phyloP scores from a whole-genome alignment of 805 yeast genomes.

The Candida xiaguanensis region DNA sequence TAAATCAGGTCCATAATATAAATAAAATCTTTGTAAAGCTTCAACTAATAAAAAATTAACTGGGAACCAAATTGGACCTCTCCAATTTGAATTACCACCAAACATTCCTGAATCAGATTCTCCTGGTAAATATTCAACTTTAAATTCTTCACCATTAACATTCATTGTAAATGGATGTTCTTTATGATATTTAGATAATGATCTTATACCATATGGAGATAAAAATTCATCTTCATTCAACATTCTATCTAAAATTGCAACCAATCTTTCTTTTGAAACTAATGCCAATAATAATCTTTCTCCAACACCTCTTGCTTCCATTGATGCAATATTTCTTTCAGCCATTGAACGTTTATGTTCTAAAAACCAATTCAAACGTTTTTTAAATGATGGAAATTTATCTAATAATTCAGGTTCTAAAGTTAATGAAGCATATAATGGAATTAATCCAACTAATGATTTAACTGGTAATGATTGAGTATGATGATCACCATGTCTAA shows the following conservation, averaged over 20 bases:
- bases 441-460: slow-evolving; percentile 88
- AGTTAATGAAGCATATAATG: slow-evolving; percentile 84
- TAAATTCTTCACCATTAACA: slow-evolving; percentile 70
- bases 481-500: slow-evolving; percentile 69
- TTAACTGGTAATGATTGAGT: slow-evolving; percentile 76
- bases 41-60: slow-evolving; percentile 83
- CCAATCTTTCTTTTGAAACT: slow-evolving; percentile 75
- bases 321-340: slow-evolving; percentile 80
- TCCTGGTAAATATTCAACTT: slow-evolving; percentile 76
- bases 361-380: slow-evolving; percentile 80
- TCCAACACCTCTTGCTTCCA: slow-evolving; percentile 76
- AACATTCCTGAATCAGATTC: slow-evolving; percentile 90
- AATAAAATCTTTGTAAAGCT: slow-evolving; percentile 78
- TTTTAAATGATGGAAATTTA: slow-evolving; percentile 76
- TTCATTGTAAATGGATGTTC: slow-evolving; percentile 80
- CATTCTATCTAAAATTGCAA: slow-evolving; percentile 72
- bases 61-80: slow-evolving; percentile 98
- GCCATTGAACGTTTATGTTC: slow-evolving; percentile 66
- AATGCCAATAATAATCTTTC: slow-evolving; percentile 76
- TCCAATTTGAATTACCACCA: slow-evolving; percentile 96
- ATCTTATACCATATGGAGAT: slow-evolving; percentile 81
- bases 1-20: slow-evolving; percentile 82
- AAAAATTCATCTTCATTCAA: slow-evolving; percentile 84
- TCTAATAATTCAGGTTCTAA: slow-evolving; percentile 79
- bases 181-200: slow-evolving; percentile 81